phyloP scores from a whole-genome alignment of 1,284 basidiomycete species.

The Sporisorium sorghi region DNA sequence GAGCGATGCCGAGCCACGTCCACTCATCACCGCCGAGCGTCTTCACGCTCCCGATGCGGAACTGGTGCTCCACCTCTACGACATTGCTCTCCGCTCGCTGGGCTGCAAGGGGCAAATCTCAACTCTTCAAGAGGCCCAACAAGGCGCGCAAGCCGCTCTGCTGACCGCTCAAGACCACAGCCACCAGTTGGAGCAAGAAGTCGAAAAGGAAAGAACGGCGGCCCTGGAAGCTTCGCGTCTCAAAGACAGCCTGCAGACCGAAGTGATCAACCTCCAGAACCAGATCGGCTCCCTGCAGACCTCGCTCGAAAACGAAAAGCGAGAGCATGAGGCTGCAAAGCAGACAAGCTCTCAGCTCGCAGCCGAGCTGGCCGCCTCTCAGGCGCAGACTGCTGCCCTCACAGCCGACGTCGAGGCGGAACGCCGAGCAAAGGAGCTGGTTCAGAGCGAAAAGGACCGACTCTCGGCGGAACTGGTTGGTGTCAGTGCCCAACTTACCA shows the following conservation, averaged over 20 bases:
- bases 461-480: slow-evolving; percentile 52
- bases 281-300: slow-evolving; percentile 38
- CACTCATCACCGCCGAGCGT: slow-evolving; percentile 23
- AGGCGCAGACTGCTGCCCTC: slow-evolving; percentile 36
- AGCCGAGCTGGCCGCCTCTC: slow-evolving; percentile 37
- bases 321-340: slow-evolving; percentile 41
- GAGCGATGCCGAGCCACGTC: slow-evolving; percentile 14
- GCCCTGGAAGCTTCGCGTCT: slow-evolving; percentile 24
- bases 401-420: slow-evolving; percentile 41
- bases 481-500: slow-evolving; percentile 45
- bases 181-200: slow-evolving; percentile 28
- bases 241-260: slow-evolving; percentile 41
- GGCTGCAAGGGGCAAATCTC: slow-evolving; percentile 22
- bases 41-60: slow-evolving; percentile 37
- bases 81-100: slow-evolving; percentile 29
- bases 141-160: slow-evolving; percentile 9
- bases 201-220: slow-evolving; percentile 19
- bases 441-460: slow-evolving; percentile 39
- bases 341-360: slow-evolving; percentile 25
- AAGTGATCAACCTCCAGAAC: slow-evolving; percentile 39
- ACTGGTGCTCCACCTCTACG: slow-evolving; percentile 45
- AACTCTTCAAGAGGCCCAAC: slow-evolving; percentile 9
- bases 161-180: slow-evolving; percentile 9
- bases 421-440: slow-evolving; percentile 46
- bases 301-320: slow-evolving; percentile 42